phyloP scores from a whole-genome alignment of 345 rosid genomes.

The Linum lewisii region DNA sequence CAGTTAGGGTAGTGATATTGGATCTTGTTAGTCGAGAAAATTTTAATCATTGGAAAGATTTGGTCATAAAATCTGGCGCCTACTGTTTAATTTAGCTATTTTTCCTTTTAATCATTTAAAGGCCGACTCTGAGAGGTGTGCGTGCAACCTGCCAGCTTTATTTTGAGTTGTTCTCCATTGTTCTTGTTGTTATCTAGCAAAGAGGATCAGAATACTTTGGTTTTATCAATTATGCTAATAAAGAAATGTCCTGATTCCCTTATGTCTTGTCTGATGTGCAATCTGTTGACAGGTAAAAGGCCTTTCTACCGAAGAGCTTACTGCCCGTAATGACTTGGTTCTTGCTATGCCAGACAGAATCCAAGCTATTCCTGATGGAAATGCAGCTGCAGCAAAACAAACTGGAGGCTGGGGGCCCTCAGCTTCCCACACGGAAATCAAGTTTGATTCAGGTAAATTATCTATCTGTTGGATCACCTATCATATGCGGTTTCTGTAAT shows the following conservation, averaged over 20 bases:
- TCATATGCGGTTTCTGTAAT: neutral
- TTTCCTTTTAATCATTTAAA: neutral
- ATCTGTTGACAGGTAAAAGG: conserved; percentile 66
- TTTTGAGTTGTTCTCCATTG: neutral
- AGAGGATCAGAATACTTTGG: conserved; percentile 2
- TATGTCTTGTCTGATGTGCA: neutral
- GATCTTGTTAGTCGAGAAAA: neutral
- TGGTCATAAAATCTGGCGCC: conserved; percentile 9
- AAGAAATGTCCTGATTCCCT: neutral
- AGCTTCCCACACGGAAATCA: conserved; percentile 69
- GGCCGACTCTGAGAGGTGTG: neutral
- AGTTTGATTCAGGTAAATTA: conserved; percentile 82
- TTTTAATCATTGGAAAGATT: too few relatives aligned
- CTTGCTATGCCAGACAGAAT: conserved; percentile 91
- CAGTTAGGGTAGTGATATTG: neutral
- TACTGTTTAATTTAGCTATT: conserved; percentile 1
- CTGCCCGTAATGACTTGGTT: conserved; percentile 82
- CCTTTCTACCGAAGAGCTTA: conserved; percentile 73
- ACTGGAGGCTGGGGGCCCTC: conserved; percentile 67
- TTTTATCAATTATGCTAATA: neutral
- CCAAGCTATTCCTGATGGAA: conserved; percentile 87
- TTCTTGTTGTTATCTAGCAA: neutral
- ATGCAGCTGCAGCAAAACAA: conserved; percentile 69
- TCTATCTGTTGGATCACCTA: conserved; percentile 1
- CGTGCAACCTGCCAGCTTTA: neutral